Conservation (phyloP, 2,329 filamentous ascomycete species). For the Aureobasidium sp. region DNA sequence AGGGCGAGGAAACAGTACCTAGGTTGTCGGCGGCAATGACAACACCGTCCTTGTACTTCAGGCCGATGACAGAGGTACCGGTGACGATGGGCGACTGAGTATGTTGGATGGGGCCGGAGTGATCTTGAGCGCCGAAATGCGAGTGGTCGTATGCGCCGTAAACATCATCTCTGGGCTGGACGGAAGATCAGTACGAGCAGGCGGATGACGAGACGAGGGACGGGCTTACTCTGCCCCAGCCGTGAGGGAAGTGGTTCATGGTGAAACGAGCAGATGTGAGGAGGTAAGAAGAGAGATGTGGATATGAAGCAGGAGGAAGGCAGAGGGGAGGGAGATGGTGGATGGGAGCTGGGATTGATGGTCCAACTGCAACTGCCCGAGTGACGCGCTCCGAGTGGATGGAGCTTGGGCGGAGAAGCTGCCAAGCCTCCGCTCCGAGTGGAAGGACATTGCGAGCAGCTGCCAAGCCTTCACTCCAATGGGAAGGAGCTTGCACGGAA, state of each 20-base stretch:
- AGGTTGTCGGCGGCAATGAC: conserved; percentile 96
- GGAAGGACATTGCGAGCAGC: too few relatives aligned
- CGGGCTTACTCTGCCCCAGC: conserved; percentile 59
- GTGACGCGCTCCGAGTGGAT: conserved; percentile 6
- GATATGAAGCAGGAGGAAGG: background rate
- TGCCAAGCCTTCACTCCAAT: too few relatives aligned
- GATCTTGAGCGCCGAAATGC: conserved; percentile 61
- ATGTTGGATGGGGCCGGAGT: conserved; percentile 62
- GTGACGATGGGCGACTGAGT: conserved; percentile 92
- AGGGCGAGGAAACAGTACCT: conserved; percentile 48
- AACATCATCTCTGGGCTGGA: conserved; percentile 88
- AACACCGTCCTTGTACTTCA: conserved; percentile 95
- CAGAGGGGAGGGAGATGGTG: background rate
- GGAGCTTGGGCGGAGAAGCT: too few relatives aligned
- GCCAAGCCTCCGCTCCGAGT: too few relatives aligned
- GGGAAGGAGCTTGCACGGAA: background rate
- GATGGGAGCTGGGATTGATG: background rate
- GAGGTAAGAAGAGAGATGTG: background rate
- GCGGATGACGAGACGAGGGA: conserved; percentile 22
- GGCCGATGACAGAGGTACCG: conserved; percentile 86
- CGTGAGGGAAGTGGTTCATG: conserved; percentile 61
- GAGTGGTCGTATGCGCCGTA: conserved; percentile 90
- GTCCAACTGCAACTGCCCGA: background rate
- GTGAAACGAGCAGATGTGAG: conserved; percentile 22
- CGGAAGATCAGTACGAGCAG: conserved; percentile 32